A percentile compares a stretch with the other conserved stretches of the same genome.
Conservation (phyloP, 192 early-diverging fungal genomes). For the Powellomyces hirtus region DNA sequence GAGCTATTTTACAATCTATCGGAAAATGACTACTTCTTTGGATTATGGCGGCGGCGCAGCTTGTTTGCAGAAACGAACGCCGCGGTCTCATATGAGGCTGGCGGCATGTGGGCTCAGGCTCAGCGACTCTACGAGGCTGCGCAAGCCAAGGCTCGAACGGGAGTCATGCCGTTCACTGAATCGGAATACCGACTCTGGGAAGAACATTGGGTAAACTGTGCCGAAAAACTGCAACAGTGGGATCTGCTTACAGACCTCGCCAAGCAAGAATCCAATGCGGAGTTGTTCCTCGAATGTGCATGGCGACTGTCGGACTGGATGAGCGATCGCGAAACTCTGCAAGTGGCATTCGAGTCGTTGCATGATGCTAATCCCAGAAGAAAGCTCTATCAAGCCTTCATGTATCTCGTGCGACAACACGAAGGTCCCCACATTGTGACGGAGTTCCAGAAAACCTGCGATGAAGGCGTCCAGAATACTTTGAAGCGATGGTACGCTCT, state of each 20-base stretch:
- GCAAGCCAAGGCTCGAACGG: slow-evolving; percentile 85
- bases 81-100: slow-evolving; percentile 94
- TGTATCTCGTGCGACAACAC: slow-evolving; percentile 52
- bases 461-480: slow-evolving; percentile 82
- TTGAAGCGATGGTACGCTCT: slow-evolving; percentile 81
- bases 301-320: slow-evolving; percentile 97
- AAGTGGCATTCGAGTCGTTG: slow-evolving; percentile 62
- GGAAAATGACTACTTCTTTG: slow-evolving; percentile 92
- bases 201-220: slow-evolving; percentile 90
- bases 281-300: slow-evolving; percentile 85
- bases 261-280: slow-evolving; percentile 82
- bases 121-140: slow-evolving; percentile 90
- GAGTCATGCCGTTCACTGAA: slow-evolving; percentile 85
- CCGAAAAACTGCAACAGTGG: slow-evolving; percentile 95
- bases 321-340: slow-evolving; percentile 71
- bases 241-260: slow-evolving; percentile 92
- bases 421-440: background rate
- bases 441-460: slow-evolving; percentile 72
- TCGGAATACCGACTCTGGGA: slow-evolving; percentile 98
- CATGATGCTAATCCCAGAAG: slow-evolving; percentile 67
- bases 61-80: slow-evolving; percentile 90
- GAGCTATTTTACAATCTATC: slow-evolving; percentile 80
- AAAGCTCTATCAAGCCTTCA: slow-evolving; percentile 85
- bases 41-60: slow-evolving; percentile 86
- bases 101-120: slow-evolving; percentile 88